These are phyloP conservation scores for Mycena leptocephala DNA, from an alignment of 768 basidiomycete genomes.

Conservation along the genomic window DNA sequence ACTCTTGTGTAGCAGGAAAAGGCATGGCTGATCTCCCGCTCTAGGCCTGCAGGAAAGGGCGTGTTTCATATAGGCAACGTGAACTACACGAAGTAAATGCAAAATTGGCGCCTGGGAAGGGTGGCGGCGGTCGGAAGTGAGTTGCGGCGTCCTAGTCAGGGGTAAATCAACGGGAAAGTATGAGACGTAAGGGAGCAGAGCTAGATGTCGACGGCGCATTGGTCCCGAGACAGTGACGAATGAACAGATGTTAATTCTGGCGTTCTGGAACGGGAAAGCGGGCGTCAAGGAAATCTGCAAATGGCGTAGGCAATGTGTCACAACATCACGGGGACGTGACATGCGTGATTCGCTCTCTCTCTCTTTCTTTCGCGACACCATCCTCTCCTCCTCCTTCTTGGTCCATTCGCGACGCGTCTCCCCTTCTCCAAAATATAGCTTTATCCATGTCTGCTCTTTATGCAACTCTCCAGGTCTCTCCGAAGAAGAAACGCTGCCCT, in stretches of 20 bases:
- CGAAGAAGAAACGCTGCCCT: slow-evolving; percentile 77
- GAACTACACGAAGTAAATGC: neutral
- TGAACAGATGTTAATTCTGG: too few relatives aligned
- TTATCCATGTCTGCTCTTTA: slow-evolving; percentile 73
- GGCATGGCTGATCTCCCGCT: neutral
- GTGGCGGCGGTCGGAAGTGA: slow-evolving; percentile 14
- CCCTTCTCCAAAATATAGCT: slow-evolving; percentile 17
- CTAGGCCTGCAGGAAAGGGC: slow-evolving; percentile 15
- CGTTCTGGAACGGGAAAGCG: too few relatives aligned
- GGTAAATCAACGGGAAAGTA: neutral
- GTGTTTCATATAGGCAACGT: slow-evolving; percentile 22
- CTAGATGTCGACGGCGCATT: neutral
- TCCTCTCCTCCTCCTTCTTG: slow-evolving; percentile 18
- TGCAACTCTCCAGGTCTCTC: slow-evolving; percentile 75
- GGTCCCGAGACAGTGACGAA: neutral
- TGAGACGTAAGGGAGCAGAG: slow-evolving; percentile 3
- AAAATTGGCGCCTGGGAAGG: slow-evolving; percentile 23
- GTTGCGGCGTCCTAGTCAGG: slow-evolving; percentile 10
- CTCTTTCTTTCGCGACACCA: slow-evolving; percentile 29
- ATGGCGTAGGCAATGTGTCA: neutral
- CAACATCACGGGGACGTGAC: slow-evolving; percentile 4
- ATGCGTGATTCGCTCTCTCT: neutral
- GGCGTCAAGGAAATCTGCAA: neutral
- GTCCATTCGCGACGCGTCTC: slow-evolving; percentile 38
- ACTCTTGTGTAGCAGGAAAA: slow-evolving; percentile 1